Evolutionary conservation across 129 eudicot species (phyloP), one percentile per base, ranked within the genome.

Genomic region (Apium graveolens): DNA sequence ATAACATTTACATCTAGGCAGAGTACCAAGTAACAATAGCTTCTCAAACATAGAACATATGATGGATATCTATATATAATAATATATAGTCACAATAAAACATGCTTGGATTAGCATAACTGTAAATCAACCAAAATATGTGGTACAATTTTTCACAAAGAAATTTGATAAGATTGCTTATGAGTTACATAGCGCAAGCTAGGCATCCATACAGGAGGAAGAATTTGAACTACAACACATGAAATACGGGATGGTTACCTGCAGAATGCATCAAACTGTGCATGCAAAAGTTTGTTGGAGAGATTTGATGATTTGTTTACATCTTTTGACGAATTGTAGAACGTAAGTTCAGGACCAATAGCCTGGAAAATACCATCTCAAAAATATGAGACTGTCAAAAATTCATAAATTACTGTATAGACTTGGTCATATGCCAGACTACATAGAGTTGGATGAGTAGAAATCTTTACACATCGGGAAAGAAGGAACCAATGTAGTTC

Each of bases 301-400:
- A 96, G 91, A 80, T 82, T 55, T 34, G 76, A 81, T 34, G 92
- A 85, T 68, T 89, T 86, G 34, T 86, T 96, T 13, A 82, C 88
- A 84, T 85, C 84, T 81, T 86, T 89, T 72, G 99, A 92, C 41
- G 93, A 84, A 87, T 85, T 92, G 73, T 87, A 96, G 85, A 96
- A 96, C 53, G 99, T 96, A 83, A 96, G 95, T 86, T 96, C 99
- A 20, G 99, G 99, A 55, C 99, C 88, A 79, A 92, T 89, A 88
- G 89, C 97, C 99, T 96, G 95, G 80, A 81, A 82, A 80, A 74
- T 43, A 68, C 66, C 41, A 45, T 38, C 66, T 26, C 34, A 42
- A 74, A 76, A 75, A 42, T 63, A 76, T 55, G 75, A 80, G 57
- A 81, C 35, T 27, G 53, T 74, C 44, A 44, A 78, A 81, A 73